These are phyloP conservation scores for Tulasnella sp. DNA, from an alignment of 768 basidiomycete genomes.

Conservation along the genomic window DNA sequence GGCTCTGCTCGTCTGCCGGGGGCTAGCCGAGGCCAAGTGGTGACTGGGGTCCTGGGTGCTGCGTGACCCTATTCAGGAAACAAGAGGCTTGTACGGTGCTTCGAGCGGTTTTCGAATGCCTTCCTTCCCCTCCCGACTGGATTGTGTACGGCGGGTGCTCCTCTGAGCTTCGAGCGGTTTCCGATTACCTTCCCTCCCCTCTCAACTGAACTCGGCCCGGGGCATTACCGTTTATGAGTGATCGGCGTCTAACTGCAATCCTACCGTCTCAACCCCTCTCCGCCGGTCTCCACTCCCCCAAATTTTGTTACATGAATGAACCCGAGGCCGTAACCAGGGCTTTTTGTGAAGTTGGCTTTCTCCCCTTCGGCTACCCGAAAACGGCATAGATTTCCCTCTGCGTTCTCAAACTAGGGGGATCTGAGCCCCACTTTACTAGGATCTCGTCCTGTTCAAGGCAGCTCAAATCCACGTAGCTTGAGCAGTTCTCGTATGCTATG, in stretches of 20 bases:
- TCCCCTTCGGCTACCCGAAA: neutral
- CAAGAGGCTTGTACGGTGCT: neutral
- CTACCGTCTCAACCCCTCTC: neutral
- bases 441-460: neutral
- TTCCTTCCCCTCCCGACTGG: neutral
- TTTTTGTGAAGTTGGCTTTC: neutral
- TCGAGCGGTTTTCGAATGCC: neutral
- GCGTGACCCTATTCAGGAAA: neutral
- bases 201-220: neutral
- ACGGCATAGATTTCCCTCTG: neutral
- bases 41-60: neutral
- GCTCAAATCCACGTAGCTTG: neutral
- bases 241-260: neutral
- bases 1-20: neutral
- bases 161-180: neutral
- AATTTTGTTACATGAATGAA: neutral
- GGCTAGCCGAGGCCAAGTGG: neutral
- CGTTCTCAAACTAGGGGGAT: neutral
- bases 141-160: neutral
- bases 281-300: neutral
- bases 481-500: neutral
- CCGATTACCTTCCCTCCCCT: neutral
- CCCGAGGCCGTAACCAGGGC: neutral
- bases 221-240: neutral
- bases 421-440: neutral